These are phyloP conservation scores for Prosopis cineraria DNA, from an alignment of 306 rosid genomes.

Conservation along the genomic window DNA sequence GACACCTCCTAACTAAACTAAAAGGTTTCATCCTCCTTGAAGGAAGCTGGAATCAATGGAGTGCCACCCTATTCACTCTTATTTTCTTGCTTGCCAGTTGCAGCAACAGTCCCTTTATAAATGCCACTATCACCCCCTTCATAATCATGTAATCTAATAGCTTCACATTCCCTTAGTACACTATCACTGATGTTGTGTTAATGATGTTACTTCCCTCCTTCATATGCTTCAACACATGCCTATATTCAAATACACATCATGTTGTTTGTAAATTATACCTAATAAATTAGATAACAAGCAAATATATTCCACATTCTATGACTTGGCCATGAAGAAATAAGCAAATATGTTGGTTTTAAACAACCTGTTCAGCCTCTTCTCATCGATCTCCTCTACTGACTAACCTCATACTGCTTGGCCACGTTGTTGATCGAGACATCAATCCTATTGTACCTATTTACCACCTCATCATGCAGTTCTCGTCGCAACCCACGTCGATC, in stretches of 20 bases:
- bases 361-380: constrained; percentile 60
- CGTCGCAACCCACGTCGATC: constrained; percentile 71
- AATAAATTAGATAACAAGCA: no score
- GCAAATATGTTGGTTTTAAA: constrained; percentile 78
- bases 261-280: no score
- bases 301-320: no score
- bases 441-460: constrained; percentile 55
- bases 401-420: constrained; percentile 60
- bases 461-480: constrained; percentile 64
- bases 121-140: constrained; percentile 75
- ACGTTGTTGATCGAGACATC: constrained; percentile 76
- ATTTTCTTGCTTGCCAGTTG: constrained; percentile 61
- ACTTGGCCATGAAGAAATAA: constrained; percentile 63
- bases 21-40: constrained; percentile 50
- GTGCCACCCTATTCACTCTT: constrained; percentile 87
- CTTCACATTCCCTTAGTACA: constrained; percentile 57
- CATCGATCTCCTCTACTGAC: constrained; percentile 71
- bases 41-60: constrained; percentile 69
- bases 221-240: constrained; percentile 86
- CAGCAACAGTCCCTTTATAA: constrained; percentile 68
- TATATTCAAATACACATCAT: constrained; percentile 17
- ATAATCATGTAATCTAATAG: constrained; percentile 71
- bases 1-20: constrained; percentile 59
- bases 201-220: constrained; percentile 74
- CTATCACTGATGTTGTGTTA: constrained; percentile 73